Base-by-base conservation (phyloP, 306 rosid genomes). In the Vicia faba region DNA sequence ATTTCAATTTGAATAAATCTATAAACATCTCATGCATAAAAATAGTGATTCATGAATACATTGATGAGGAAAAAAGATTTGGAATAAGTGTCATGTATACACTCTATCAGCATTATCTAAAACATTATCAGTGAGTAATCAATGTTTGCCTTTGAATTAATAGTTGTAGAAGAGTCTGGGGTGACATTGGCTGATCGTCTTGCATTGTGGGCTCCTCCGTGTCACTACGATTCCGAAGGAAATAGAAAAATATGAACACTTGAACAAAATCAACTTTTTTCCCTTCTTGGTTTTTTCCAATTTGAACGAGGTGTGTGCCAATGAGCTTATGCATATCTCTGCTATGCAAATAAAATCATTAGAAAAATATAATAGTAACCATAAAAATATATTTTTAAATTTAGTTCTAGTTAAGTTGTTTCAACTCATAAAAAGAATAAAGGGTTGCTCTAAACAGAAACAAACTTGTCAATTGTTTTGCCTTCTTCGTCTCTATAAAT, bases 1-100 rank as follows among this genome's bases (percentile, higher is more conserved):
- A 89, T 80, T 83, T 91, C 97, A 95, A 91, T 73, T 80, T 88
- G 51, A 75, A 75, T 61, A 87, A 75, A 78, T 91, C 97, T 83
- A 66, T 71, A 66, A 85, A 74, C 92, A 81, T 86, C 67, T 88
- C 97, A 92, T 88, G 95, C 38, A 61, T 48, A 15, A 59, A 53
- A 8, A 71, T 11, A n/a, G 46, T 31, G 31, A 45, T 29, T 61
- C 38, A 64, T 73, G 38, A 66, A 71, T 28, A 44, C 25, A 36
- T 38, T n/a, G 29, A 46, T 62, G 5, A 39, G 13, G 9, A 60
- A 64, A 3, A 11, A 56, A 50, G 12, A 20, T 2, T 16, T 2
- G 15, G 28, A 38, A 14, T 33, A 51, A 5, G 54, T 44, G 36
- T 43, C 8, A 31, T 11, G 29, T 16, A 38, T 29, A 36, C 33